Evolutionary conservation across 2,329 filamentous ascomycete species (phyloP), one percentile per base, ranked within the genome.

Genomic region (Allantophomopsis cytisporea): DNA sequence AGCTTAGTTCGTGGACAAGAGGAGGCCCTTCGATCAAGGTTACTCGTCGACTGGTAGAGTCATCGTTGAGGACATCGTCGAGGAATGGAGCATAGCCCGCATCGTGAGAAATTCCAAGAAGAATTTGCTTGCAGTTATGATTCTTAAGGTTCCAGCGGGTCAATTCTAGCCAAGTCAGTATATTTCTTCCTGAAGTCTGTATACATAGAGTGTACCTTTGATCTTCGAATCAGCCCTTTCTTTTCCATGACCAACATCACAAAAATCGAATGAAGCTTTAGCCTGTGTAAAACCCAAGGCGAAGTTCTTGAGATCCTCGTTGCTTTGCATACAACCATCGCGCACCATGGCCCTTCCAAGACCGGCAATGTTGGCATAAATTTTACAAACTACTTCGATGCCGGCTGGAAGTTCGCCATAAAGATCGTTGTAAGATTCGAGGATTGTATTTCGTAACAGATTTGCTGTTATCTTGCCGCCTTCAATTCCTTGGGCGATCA

Each of bases 31-130:
- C 72, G 16, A 78, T 56, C 16, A 79, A 59, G 35, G 63, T 66
- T 41, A 78, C 57, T 39, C 66, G 66, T 23, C 58, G 48, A 16
- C 60, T 60, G 16, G 54, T 58, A 7, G 51, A 47, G 10, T 64
- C 57, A 31, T 73, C 65, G 35, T 60, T 58, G 17, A 69, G 56
- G 3, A 77, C 56, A 43, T 73, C 66, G 47, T 73, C 66, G 15
- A 80, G 54, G 45, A 78, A 73, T 7, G 73, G 65, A 4, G 70
- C 71, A 48, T 79, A 80, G 7, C 67, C 66, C 18, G 71, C 62
- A 50, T 80, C 73, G 47, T 78, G 74, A 2, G 73, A 76, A 38
- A 78, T 65, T 35, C 75, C 76, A 30, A 80, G 60, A 28, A 79
- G 55, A 36, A 80, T 62, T 47, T 76, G 68, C 50, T 68, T 73